Conservation (phyloP, 257 asterid species). For the Mentha longifolia region DNA sequence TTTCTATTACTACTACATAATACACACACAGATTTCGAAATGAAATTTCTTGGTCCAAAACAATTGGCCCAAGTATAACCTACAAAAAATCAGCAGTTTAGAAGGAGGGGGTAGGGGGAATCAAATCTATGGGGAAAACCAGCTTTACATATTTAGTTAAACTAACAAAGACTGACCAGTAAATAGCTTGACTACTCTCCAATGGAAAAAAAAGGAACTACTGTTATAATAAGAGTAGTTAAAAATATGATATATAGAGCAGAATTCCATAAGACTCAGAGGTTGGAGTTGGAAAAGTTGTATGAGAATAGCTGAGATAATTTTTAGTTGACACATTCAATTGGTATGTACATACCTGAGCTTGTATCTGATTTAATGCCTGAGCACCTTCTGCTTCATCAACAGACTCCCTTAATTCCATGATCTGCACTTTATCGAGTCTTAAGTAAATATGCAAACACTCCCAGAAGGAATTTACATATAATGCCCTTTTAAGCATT, state of each 20-base stretch:
- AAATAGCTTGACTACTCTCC: background rate
- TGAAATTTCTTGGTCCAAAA: background rate
- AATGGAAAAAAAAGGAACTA: background rate
- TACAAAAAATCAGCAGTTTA: background rate
- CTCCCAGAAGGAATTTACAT: background rate
- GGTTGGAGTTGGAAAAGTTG: constrained; percentile 18
- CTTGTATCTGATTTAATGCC: constrained; percentile 67
- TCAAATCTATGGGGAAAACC: background rate
- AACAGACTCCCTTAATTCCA: constrained; percentile 89
- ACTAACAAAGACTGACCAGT: background rate
- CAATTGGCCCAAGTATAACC: background rate
- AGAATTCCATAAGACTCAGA: background rate
- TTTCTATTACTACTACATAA: too few species aligned
- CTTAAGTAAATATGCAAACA: background rate
- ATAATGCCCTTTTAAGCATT: constrained; percentile 6
- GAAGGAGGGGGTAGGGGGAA: background rate
- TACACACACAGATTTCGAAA: background rate
- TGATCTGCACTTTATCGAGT: constrained; percentile 53
- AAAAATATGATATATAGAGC: background rate
- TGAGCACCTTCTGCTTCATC: constrained; percentile 73
- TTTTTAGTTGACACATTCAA: background rate
- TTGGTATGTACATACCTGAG: constrained; percentile 52
- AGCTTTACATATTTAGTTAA: background rate
- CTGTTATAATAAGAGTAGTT: background rate
- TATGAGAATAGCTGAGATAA: constrained; percentile 11